These are phyloP conservation scores for Epicoccum nigrum DNA, from an alignment of 2,329 filamentous ascomycete species.

Conservation along the genomic window DNA sequence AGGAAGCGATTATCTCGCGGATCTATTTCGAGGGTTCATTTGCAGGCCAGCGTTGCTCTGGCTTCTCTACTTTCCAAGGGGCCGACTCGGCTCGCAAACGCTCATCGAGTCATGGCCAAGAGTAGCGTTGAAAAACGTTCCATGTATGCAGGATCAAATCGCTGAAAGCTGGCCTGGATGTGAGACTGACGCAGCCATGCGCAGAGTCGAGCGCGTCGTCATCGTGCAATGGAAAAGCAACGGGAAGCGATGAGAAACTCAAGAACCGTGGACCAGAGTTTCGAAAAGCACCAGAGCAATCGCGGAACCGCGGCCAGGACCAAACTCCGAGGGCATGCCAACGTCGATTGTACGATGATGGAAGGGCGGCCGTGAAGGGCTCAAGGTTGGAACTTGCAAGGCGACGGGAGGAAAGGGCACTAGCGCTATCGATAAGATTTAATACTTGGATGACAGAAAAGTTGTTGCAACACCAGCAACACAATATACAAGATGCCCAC, in stretches of 20 bases:
- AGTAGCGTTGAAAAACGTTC: background rate
- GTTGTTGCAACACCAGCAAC: conserved; percentile 24
- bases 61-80: conserved; percentile 10
- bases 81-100: background rate
- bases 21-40: conserved; percentile 41
- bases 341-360: background rate
- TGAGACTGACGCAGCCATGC: background rate
- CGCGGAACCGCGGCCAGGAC: background rate
- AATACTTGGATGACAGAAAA: conserved; percentile 28
- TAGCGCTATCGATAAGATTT: conserved; percentile 45
- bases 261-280: background rate
- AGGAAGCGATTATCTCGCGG: conserved; percentile 38
- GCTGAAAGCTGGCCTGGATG: background rate
- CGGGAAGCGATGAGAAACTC: no score
- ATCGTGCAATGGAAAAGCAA: no score
- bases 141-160: background rate
- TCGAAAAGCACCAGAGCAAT: background rate
- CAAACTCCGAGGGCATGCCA: background rate
- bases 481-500: conserved; percentile 52
- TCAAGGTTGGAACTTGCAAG: no score
- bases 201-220: background rate
- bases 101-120: conserved; percentile 4
- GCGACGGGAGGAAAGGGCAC: background rate
- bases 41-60: conserved; percentile 7
- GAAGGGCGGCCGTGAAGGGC: conserved; percentile 13